Percentiles rank a stretch among this genome's conserved stretches.
phyloP scores from a whole-genome alignment of 2,329 filamentous ascomycete genomes.

The Diaporthe amygdali region DNA sequence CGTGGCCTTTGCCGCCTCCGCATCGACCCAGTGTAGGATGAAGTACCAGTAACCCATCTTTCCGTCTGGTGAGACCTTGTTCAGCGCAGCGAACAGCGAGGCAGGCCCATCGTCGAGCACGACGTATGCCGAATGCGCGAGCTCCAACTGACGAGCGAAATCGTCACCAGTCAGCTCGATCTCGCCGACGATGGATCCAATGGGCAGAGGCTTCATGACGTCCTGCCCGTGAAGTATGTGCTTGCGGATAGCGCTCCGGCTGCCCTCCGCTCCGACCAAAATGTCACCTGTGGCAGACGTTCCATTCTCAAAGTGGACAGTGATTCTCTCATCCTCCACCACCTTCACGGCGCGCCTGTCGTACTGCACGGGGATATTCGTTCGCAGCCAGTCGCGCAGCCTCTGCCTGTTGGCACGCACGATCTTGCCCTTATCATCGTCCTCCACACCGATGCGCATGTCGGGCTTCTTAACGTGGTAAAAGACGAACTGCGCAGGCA shows the following conservation, averaged over 20 bases:
- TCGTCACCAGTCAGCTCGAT: constrained; percentile 32
- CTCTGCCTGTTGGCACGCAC: constrained; percentile 37
- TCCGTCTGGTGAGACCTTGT: constrained; percentile 28
- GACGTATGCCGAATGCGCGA: constrained; percentile 38
- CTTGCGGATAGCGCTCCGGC: constrained; percentile 40
- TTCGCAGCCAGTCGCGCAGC: constrained; percentile 34
- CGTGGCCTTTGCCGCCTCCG: constrained; percentile 18
- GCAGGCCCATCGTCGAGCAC: constrained; percentile 17
- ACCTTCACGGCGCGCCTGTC: constrained; percentile 41
- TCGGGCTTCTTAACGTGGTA: constrained; percentile 19
- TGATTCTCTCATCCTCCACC: constrained; percentile 41
- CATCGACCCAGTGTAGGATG: constrained; percentile 29
- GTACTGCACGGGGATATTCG: constrained; percentile 41
- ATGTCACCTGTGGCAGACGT: constrained; percentile 47
- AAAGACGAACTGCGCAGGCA: constrained; percentile 32
- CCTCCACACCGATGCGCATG: constrained; percentile 28
- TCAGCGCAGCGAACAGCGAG: constrained; percentile 33
- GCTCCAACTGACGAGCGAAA: constrained; percentile 36
- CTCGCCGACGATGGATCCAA: constrained; percentile 35
- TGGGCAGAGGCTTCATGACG: constrained; percentile 32
- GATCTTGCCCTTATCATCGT: constrained; percentile 34
- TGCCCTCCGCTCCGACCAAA: constrained; percentile 53
- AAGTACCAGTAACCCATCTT: constrained; percentile 36
- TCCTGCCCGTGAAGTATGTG: constrained; percentile 35
- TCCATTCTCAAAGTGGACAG: constrained; percentile 49